Evolutionary conservation across 2,329 filamentous ascomycete species (phyloP), one percentile per base, ranked within the genome.

Genomic region (Colletotrichum viniferum): DNA sequence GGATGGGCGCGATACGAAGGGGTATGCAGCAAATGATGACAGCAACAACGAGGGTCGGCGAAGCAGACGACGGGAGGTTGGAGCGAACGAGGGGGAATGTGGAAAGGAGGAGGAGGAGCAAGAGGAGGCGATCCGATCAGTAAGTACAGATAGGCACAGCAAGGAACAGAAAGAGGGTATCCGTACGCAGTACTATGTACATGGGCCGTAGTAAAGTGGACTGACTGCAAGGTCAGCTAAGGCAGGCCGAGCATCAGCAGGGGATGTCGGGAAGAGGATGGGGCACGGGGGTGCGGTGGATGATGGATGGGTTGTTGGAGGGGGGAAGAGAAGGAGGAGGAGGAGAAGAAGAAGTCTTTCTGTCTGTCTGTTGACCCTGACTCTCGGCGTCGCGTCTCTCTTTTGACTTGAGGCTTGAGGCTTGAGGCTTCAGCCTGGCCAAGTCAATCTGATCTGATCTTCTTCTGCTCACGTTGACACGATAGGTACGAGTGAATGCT

Each of bases 91-190:
- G 74, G 67, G 70, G 73, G 64, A 76, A 76, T 76, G 74, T 76
- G 71, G 66, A 74, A 76, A 76, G 71, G 74, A 76, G 73, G 70
- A 58, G 58, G 71, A 74, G 61, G 61, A 76, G 71, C 65, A 76
- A 70, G 64, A 58, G 30, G 71, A 74, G 61, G 71, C 73, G 73
- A 76, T 73, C 74, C 52, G 65, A 70, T 38, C 48, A 70, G 65
- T 69, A 74, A 69, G 56, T 69, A 24, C 24, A 24, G 24, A 24
- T 24, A 69, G 36, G 67, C 43, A 32, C 21, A 43, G 63, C 38
- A 66, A 62, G 60, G 60, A 62, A 36, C 14, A 52, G 43, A 52
- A 52, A 52, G 43, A 58, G 26, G 55, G 55, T 58, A 58, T 58
- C 55, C 55, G 55, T 58, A 58, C 55, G 21, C 43, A 52, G 43